These are phyloP conservation scores for Phylloporus arenicola DNA, from an alignment of 768 basidiomycete species.

Conservation along the genomic window DNA sequence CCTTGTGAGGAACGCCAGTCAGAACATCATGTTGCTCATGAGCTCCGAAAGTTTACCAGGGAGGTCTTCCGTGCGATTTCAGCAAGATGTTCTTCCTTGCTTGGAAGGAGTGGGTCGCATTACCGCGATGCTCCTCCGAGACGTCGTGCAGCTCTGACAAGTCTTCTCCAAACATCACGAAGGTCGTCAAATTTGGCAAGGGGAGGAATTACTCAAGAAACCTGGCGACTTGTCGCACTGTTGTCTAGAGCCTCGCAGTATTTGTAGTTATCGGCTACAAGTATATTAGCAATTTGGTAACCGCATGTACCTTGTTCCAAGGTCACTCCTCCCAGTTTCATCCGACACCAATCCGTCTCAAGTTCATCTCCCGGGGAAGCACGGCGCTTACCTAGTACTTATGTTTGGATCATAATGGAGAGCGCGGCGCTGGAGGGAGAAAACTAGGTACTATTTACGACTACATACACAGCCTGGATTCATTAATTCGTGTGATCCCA, in stretches of 20 bases:
- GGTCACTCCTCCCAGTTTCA: too few relatives aligned
- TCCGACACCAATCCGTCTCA: too few relatives aligned
- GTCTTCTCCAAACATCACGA: constrained; percentile 27
- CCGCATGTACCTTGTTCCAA: too few relatives aligned
- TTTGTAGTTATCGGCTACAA: constrained; percentile 32
- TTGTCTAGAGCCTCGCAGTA: neutral
- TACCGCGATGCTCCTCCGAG: constrained; percentile 14
- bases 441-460: neutral
- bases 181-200: neutral
- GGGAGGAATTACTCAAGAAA: neutral
- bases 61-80: constrained; percentile 79
- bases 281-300: too few relatives aligned
- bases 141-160: constrained; percentile 15
- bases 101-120: constrained; percentile 19
- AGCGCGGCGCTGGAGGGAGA: neutral
- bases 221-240: neutral
- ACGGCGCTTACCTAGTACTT: too few relatives aligned
- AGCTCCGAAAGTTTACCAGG: constrained; percentile 49
- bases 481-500: neutral
- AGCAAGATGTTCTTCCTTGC: constrained; percentile 69
- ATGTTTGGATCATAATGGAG: neutral
- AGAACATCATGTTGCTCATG: constrained; percentile 7
- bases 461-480: neutral
- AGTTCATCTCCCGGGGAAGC: too few relatives aligned
- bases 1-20: constrained; percentile 39